Conservation (phyloP, 192 early-diverging fungal genomes). For the Helicostylum pulchrum region DNA sequence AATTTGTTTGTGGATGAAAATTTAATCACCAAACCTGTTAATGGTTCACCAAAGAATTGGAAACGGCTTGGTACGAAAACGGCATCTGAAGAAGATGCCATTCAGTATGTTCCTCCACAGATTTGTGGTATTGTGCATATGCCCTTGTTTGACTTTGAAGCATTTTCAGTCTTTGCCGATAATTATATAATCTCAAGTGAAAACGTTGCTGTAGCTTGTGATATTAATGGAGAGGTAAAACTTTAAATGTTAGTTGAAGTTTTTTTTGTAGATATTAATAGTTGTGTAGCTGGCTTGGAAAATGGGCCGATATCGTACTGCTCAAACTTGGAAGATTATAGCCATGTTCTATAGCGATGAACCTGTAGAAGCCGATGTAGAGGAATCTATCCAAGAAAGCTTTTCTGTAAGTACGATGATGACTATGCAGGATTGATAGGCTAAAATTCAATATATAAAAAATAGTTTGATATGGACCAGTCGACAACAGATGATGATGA, state of each 20-base stretch:
- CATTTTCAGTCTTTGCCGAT: conserved; percentile 68
- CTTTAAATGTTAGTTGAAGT: too few species aligned
- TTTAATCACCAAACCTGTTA: conserved; percentile 15
- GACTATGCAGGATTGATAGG: too few species aligned
- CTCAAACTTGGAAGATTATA: conserved; percentile 77
- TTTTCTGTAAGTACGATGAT: too few species aligned
- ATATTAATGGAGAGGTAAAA: conserved; percentile 57
- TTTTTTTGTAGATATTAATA: not conserved
- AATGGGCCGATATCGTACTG: conserved; percentile 53
- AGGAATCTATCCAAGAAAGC: too few species aligned
- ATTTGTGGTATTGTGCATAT: conserved; percentile 41
- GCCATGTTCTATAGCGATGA: conserved; percentile 54
- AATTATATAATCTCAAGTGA: conserved; percentile 52
- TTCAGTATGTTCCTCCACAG: conserved; percentile 39
- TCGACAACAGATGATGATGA: not conserved
- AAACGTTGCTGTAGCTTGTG: conserved; percentile 53
- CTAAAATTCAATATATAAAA: too few species aligned
- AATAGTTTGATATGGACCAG: too few species aligned
- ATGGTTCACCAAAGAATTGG: not conserved
- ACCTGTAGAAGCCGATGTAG: not conserved
- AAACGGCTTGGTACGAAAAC: conserved; percentile 5
- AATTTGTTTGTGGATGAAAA: conserved; percentile 36
- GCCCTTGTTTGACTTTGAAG: conserved; percentile 58
- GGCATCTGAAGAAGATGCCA: conserved; percentile 15
- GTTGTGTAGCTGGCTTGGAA: conserved; percentile 53